These are phyloP conservation scores for Saposhnikovia divaricata DNA, from an alignment of 129 eudicot genomes.

Conservation along the genomic window DNA sequence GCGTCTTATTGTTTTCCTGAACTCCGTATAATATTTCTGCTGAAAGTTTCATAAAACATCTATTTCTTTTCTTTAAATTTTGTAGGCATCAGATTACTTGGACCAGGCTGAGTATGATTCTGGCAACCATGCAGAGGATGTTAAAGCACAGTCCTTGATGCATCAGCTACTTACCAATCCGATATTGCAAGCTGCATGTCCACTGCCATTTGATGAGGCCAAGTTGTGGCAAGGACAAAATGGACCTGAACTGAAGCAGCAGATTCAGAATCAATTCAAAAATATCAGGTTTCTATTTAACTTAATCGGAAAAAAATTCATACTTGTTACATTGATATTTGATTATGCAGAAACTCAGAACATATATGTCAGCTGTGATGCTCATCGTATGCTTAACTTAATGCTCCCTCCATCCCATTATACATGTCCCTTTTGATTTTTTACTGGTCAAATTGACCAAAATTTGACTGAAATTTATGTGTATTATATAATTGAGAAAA, in stretches of 20 bases:
- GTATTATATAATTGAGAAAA: too few species aligned
- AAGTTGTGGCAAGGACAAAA: constrained; percentile 91
- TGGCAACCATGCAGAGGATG: constrained; percentile 80
- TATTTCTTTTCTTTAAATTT: constrained; percentile 6
- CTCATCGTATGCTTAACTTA: not conserved
- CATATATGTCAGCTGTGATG: not conserved
- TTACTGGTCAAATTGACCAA: too few species aligned
- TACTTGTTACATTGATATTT: not conserved
- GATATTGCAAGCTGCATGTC: constrained; percentile 81
- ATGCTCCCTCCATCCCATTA: too few species aligned
- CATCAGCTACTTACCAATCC: constrained; percentile 61
- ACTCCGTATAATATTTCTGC: not conserved
- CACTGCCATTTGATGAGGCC: constrained; percentile 92
- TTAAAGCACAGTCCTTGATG: constrained; percentile 66
- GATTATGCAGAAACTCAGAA: not conserved
- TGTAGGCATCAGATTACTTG: constrained; percentile 73
- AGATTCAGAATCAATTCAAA: constrained; percentile 77
- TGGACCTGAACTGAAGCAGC: constrained; percentile 82
- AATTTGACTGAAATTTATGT: too few species aligned
- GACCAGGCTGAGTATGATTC: constrained; percentile 95
- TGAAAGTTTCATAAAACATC: not conserved
- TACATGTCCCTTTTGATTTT: too few species aligned
- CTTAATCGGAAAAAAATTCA: constrained; percentile 2
- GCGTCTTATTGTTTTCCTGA: not conserved
- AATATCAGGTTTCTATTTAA: constrained; percentile 60